phyloP scores from a whole-genome alignment of 768 basidiomycete genomes.

The Leccinum variicolor region DNA sequence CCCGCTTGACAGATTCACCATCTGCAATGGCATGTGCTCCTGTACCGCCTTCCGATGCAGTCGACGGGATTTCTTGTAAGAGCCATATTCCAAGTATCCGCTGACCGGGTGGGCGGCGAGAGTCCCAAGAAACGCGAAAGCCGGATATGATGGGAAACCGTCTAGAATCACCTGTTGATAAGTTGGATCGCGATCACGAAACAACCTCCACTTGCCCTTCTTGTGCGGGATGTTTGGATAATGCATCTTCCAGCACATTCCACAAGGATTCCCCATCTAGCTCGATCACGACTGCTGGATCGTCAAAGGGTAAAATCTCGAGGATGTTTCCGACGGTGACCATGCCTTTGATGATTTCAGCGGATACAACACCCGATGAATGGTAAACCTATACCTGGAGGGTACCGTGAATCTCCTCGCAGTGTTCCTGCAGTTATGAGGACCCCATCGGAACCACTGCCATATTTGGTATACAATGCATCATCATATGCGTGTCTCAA shows the following conservation, averaged over 20 bases:
- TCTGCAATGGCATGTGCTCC: slow-evolving; percentile 36
- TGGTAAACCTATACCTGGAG: slow-evolving; percentile 53
- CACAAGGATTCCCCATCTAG: slow-evolving; percentile 76
- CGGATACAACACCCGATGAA: not conserved
- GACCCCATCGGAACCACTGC: slow-evolving; percentile 72
- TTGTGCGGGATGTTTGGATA: slow-evolving; percentile 82
- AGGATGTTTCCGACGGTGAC: slow-evolving; percentile 84
- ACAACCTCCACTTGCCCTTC: slow-evolving; percentile 60
- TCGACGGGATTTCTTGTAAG: slow-evolving; percentile 33
- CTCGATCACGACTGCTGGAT: slow-evolving; percentile 78
- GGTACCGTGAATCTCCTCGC: slow-evolving; percentile 82
- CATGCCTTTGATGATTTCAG: slow-evolving; percentile 42
- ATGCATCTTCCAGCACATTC: slow-evolving; percentile 69
- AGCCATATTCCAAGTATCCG: slow-evolving; percentile 75
- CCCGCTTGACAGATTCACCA: slow-evolving; percentile 52
- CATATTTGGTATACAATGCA: slow-evolving; percentile 51
- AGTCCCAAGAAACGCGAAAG: slow-evolving; percentile 85
- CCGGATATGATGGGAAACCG: slow-evolving; percentile 90
- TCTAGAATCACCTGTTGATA: slow-evolving; percentile 35
- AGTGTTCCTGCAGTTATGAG: slow-evolving; percentile 81
- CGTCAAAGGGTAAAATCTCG: slow-evolving; percentile 87
- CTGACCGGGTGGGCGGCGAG: slow-evolving; percentile 61
- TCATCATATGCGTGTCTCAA: slow-evolving; percentile 81
- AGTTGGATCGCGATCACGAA: not conserved
- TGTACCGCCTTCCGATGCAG: slow-evolving; percentile 19